Conservation (phyloP, 2,329 filamentous ascomycete species). For the Trichoderma atroviride region DNA sequence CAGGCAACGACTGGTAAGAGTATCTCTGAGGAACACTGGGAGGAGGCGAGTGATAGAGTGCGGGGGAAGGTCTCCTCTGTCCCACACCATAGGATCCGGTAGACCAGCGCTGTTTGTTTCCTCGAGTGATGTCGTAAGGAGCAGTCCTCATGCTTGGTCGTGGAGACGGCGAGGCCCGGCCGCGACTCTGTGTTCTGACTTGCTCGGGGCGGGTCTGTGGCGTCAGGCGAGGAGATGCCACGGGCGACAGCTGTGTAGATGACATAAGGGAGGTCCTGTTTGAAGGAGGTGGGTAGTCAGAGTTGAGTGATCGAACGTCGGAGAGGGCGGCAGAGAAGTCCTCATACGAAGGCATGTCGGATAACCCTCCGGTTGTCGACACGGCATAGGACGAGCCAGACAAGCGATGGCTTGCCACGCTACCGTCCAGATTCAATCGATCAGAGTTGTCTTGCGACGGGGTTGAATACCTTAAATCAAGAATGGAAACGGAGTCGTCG, state of each 20-base stretch:
- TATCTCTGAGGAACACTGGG: conserved; percentile 61
- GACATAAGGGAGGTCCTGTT: conserved; percentile 72
- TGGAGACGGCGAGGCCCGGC: conserved; percentile 71
- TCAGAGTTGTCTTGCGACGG: conserved; percentile 52
- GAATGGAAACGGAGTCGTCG: conserved; percentile 64
- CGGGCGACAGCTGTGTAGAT: conserved; percentile 71
- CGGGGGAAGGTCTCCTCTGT: conserved; percentile 55
- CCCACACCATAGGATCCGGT: conserved; percentile 65
- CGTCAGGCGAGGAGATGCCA: conserved; percentile 70
- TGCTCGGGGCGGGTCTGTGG: conserved; percentile 62
- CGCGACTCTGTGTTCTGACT: conserved; percentile 66
- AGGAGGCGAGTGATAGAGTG: conserved; percentile 63
- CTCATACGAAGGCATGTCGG: conserved; percentile 71
- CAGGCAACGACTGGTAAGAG: conserved; percentile 44
- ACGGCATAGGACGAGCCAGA: conserved; percentile 75
- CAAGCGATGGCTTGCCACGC: conserved; percentile 62
- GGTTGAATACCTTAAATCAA: conserved; percentile 59
- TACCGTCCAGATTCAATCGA: conserved; percentile 52
- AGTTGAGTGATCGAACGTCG: conserved; percentile 67
- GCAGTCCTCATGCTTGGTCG: conserved; percentile 68
- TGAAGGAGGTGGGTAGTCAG: conserved; percentile 67
- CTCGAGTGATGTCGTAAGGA: conserved; percentile 68
- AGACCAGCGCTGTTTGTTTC: conserved; percentile 75
- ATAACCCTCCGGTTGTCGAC: conserved; percentile 66
- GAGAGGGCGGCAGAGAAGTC: conserved; percentile 69